Evolutionary conservation across 1,139 yeast genomes (phyloP).

Genomic region (Candida sanyaensis): DNA sequence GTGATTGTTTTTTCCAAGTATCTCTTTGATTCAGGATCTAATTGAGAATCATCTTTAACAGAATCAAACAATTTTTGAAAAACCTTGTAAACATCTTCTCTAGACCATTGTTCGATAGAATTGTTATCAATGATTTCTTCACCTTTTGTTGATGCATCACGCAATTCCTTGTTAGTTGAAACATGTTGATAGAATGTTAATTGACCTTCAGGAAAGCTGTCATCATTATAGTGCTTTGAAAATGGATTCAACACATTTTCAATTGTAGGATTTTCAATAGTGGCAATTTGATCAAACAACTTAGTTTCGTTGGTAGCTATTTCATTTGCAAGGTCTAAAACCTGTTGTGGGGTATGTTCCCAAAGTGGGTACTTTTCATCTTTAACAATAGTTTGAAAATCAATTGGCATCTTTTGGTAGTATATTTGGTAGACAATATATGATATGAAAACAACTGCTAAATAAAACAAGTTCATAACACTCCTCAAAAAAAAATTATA

Average conservation of each 20-base stretch:
- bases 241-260: slow-evolving; percentile 56
- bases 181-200: slow-evolving; percentile 71
- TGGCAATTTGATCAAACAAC: slow-evolving; percentile 58
- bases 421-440: slow-evolving; percentile 1
- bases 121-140: slow-evolving; percentile 57
- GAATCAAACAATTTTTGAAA: slow-evolving; percentile 53
- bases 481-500: background rate
- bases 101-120: slow-evolving; percentile 61
- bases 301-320: slow-evolving; percentile 46
- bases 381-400: slow-evolving; percentile 17
- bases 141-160: slow-evolving; percentile 71
- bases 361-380: slow-evolving; percentile 46
- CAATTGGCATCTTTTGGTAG: slow-evolving; percentile 17
- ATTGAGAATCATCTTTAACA: slow-evolving; percentile 22
- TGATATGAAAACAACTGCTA: slow-evolving; percentile 6
- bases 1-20: slow-evolving; percentile 57
- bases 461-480: slow-evolving; percentile 1
- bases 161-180: slow-evolving; percentile 56
- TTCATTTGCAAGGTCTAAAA: slow-evolving; percentile 43
- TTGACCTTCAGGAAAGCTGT: slow-evolving; percentile 45
- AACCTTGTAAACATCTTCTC: slow-evolving; percentile 66
- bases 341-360: slow-evolving; percentile 58
- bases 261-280: slow-evolving; percentile 48
- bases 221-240: slow-evolving; percentile 50
- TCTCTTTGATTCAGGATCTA: slow-evolving; percentile 59